A percentile compares a stretch with the other conserved stretches of the same genome.
These are phyloP conservation scores for Cardamine occulta DNA, from an alignment of 345 rosid species.

Conservation along the genomic window DNA sequence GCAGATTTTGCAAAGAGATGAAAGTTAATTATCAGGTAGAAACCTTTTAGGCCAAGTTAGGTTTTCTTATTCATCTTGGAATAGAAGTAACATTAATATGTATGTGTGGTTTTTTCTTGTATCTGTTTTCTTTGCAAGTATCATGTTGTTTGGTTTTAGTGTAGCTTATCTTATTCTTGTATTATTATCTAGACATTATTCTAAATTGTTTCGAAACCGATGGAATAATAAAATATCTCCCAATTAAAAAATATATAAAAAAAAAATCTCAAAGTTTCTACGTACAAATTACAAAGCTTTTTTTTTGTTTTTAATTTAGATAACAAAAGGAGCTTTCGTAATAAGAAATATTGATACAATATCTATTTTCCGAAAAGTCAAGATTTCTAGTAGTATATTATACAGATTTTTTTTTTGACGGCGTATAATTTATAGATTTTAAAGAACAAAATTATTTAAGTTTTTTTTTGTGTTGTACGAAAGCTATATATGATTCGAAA, in stretches of 20 bases:
- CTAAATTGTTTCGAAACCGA: neutral
- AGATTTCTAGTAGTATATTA: too few species aligned
- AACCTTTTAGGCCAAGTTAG: slow-evolving; percentile 1
- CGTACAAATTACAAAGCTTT: neutral
- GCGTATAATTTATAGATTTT: too few species aligned
- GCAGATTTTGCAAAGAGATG: neutral
- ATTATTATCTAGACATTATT: neutral
- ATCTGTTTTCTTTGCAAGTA: neutral
- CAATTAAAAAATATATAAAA: too few species aligned
- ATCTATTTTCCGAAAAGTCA: too few species aligned
- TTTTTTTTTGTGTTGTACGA: too few species aligned
- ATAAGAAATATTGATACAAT: too few species aligned
- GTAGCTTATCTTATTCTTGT: neutral
- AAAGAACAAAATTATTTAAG: too few species aligned
- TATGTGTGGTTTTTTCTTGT: neutral
- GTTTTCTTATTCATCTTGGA: neutral
- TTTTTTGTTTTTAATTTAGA: too few species aligned
- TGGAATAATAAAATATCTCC: neutral
- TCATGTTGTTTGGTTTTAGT: neutral
- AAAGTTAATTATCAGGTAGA: neutral
- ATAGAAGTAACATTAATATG: neutral
- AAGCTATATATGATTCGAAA: too few species aligned
- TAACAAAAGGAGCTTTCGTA: too few species aligned
- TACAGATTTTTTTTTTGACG: too few species aligned
- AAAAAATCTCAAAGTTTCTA: neutral